Evolutionary conservation across 495 filamentous ascomycete species (phyloP), one percentile per base, ranked within the genome.

Genomic region (Xanthoparmelia taractica): DNA sequence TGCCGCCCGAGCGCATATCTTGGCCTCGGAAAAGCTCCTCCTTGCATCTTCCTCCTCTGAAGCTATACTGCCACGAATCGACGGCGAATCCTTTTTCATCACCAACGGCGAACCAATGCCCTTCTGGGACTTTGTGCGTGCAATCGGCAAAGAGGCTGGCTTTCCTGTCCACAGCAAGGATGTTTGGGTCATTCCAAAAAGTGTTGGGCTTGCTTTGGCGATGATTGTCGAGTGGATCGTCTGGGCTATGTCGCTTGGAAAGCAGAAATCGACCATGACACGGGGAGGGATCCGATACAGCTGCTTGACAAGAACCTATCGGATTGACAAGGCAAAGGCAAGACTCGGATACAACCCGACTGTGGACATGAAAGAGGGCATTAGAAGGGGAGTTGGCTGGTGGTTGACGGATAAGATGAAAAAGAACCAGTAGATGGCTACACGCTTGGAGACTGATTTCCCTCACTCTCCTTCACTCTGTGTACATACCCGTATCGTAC

Each of bases 1-100:
- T 76, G 82, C 88, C 8, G 88, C 87, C 7, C 81, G 89, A 71
- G 88, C 82, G 5, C 89, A 92, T 69, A 76, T 90, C 13, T 80
- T 91, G 1, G 86, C 86, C 43, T 84, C 87, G 4, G 73, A 75
- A 13, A 85, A 83, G 11, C 83, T 93, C 12, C 73, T 90, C 62
- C 83, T 81, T 0, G 68, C 77, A 57, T 73, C 81, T 64, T 37
- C 34, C 8, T 36, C 57, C 17, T 8, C 33, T 10, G 29, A 29
- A 37, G 29, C 87, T 71, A 18, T 60, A 25, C 20, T 41, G 23
- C 63, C 59, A 25, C 73, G 72, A 18, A 76, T 77, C 8, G 78
- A 79, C 6, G 78, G 78, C n/a, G 68, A 79, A 50, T 71, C 71
- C 41, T 75, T 81, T 65, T 76, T 75, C 66, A 73, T 81, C 64